A percentile compares a stretch with the other conserved stretches of the same genome.
These are phyloP conservation scores for Colletotrichum brevisporum DNA, from an alignment of 2,329 filamentous ascomycete species.

Conservation along the genomic window DNA sequence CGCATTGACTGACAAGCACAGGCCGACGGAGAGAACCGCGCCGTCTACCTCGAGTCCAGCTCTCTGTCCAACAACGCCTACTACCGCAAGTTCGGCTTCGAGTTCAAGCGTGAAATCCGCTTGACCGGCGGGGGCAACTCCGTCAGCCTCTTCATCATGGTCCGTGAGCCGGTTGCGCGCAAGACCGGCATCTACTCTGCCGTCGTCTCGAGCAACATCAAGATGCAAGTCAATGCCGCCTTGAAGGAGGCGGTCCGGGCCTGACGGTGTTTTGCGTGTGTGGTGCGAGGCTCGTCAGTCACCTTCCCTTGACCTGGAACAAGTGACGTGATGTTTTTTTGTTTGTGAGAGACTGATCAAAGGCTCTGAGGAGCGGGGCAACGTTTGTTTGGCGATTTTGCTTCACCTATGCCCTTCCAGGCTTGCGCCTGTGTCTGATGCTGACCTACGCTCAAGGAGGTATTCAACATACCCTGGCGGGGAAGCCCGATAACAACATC, in stretches of 20 bases:
- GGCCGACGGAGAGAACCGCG: conserved; percentile 77
- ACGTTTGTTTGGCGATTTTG: not conserved
- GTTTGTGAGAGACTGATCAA: no score
- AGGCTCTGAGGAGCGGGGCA: no score
- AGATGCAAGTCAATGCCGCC: conserved; percentile 47
- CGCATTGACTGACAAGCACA: conserved; percentile 46
- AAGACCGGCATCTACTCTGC: conserved; percentile 46
- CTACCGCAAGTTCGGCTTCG: conserved; percentile 83
- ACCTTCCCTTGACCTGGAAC: conserved; percentile 15
- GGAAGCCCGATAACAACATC: conserved; percentile 33
- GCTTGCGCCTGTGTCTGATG: conserved; percentile 27
- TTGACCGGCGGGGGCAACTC: conserved; percentile 71
- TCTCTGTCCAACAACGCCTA: conserved; percentile 77
- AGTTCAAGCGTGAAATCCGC: conserved; percentile 73
- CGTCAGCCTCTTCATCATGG: conserved; percentile 84
- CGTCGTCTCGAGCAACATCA: conserved; percentile 51
- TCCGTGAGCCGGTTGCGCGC: conserved; percentile 74
- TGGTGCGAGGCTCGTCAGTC: conserved; percentile 20
- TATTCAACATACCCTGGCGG: conserved; percentile 5
- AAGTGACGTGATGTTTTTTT: conserved; percentile 9
- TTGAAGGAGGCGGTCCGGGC: conserved; percentile 43
- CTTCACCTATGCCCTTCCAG: not conserved
- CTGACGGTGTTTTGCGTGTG: conserved; percentile 2
- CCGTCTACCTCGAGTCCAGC: conserved; percentile 86
- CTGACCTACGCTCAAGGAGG: conserved; percentile 29